These are phyloP conservation scores for Colletotrichum siamense DNA, from an alignment of 2,329 filamentous ascomycete genomes.

Conservation along the genomic window DNA sequence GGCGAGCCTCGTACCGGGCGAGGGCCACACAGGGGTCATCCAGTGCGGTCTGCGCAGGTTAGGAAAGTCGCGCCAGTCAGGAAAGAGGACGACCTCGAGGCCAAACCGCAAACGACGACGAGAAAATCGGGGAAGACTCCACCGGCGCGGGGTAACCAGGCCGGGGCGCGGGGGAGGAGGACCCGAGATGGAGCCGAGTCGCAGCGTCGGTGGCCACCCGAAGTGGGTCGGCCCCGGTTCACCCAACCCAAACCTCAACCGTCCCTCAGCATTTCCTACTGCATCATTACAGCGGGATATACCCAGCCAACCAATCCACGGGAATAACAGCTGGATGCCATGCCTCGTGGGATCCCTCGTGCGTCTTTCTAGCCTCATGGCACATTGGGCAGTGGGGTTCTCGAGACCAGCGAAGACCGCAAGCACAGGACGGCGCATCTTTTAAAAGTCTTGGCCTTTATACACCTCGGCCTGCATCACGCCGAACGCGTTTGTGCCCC, in stretches of 20 bases:
- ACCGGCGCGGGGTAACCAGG: constrained; percentile 16
- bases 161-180: constrained; percentile 20
- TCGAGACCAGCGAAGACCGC: neutral
- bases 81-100: neutral
- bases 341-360: neutral
- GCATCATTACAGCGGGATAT: too few relatives aligned
- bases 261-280: neutral
- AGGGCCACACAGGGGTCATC: neutral
- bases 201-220: neutral
- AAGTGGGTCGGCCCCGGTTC: neutral
- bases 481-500: neutral
- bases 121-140: constrained; percentile 15
- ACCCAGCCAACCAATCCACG: neutral
- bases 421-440: neutral
- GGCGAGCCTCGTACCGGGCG: neutral
- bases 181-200: constrained; percentile 6
- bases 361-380: neutral
- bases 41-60: neutral
- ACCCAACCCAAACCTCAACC: neutral
- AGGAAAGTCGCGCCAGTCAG: neutral
- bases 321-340: neutral
- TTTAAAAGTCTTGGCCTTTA: neutral
- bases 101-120: neutral
- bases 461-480: constrained; percentile 6
- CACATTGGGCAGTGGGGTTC: neutral